A percentile compares a stretch with the other conserved stretches of the same genome.
Conservation (phyloP, 495 filamentous ascomycete genomes). For the Patellaria atrata region DNA sequence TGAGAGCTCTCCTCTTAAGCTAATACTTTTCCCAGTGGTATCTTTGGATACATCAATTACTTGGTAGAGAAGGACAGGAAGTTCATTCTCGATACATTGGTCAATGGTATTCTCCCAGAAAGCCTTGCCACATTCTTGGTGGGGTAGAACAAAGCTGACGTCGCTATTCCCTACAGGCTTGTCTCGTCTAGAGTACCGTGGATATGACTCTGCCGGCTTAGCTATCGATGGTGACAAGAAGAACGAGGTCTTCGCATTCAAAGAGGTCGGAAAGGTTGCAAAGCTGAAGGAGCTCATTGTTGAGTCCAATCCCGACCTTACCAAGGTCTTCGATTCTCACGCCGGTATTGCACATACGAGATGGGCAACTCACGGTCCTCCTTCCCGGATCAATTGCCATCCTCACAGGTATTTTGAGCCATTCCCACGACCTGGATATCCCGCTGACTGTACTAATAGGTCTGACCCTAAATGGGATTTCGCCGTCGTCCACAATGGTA, state of each 20-base stretch:
- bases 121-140: slow-evolving; percentile 13
- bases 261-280: slow-evolving; percentile 97
- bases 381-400: slow-evolving; percentile 91
- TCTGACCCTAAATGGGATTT: slow-evolving; percentile 89
- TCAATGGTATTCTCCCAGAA: slow-evolving; percentile 52
- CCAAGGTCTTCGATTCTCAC: slow-evolving; percentile 90
- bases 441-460: slow-evolving; percentile 23
- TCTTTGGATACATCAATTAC: slow-evolving; percentile 94
- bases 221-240: slow-evolving; percentile 97
- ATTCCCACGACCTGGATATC: not conserved
- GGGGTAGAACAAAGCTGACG: not conserved
- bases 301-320: slow-evolving; percentile 65
- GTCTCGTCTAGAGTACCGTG: slow-evolving; percentile 81
- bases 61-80: slow-evolving; percentile 92
- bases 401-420: slow-evolving; percentile 66
- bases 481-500: slow-evolving; percentile 95
- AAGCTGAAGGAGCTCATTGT: slow-evolving; percentile 89
- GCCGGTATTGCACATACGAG: slow-evolving; percentile 96
- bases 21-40: slow-evolving; percentile 85
- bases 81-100: slow-evolving; percentile 85
- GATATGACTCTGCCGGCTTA: slow-evolving; percentile 93
- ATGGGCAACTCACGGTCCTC: slow-evolving; percentile 95
- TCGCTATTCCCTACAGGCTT: slow-evolving; percentile 40
- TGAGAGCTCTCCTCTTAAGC: slow-evolving; percentile 6
- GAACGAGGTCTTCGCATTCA: slow-evolving; percentile 92